Conservation (phyloP, 306 rosid species). For the Fragaria ananassa region DNA sequence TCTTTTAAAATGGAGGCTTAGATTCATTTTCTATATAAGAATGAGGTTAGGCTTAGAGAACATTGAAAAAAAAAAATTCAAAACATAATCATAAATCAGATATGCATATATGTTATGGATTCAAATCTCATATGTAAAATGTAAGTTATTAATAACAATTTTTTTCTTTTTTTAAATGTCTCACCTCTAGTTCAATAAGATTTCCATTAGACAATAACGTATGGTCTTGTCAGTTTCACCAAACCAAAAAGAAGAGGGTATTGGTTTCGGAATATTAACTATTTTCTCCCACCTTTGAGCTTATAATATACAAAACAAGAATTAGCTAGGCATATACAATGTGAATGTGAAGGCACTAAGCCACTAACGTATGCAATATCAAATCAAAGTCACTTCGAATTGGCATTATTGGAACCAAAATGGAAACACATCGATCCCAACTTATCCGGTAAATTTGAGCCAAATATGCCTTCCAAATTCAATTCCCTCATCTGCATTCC, state of each 20-base stretch:
- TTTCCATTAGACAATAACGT: not conserved
- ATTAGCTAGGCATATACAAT: not conserved
- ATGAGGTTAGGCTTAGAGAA: too few relatives aligned
- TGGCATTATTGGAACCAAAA: not conserved
- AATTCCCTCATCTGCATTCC: constrained; percentile 9
- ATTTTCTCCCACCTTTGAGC: not conserved
- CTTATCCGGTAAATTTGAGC: constrained; percentile 30
- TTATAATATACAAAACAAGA: not conserved
- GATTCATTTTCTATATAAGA: too few relatives aligned
- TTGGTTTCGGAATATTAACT: not conserved
- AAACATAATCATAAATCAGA: too few relatives aligned
- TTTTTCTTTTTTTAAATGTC: too few relatives aligned
- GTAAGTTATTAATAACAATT: too few relatives aligned
- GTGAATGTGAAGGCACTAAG: not conserved
- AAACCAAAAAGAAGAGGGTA: not conserved
- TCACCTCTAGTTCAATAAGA: not conserved
- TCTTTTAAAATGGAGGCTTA: too few relatives aligned
- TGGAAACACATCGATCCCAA: constrained; percentile 14
- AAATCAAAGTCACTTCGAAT: constrained; percentile 37
- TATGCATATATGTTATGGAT: too few relatives aligned
- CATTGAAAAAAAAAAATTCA: too few relatives aligned
- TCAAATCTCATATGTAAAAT: too few relatives aligned
- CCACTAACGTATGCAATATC: constrained; percentile 9
- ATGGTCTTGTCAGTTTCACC: not conserved
- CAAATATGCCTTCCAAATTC: constrained; percentile 16